phyloP scores from a whole-genome alignment of 2,329 filamentous ascomycete species.

The Cryphonectria carpinicola region DNA sequence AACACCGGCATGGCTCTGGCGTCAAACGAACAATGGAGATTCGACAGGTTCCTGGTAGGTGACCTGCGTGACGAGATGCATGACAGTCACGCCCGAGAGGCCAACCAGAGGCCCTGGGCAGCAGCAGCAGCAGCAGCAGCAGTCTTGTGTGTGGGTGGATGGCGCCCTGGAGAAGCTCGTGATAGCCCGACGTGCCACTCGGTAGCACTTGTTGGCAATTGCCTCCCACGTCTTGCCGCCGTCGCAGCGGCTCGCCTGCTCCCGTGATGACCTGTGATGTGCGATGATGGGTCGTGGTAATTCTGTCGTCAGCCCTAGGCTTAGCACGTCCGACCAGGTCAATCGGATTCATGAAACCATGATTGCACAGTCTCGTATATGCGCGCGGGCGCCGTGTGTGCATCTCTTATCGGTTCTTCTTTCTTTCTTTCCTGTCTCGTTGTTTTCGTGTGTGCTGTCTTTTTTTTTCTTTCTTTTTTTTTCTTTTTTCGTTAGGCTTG shows the following conservation, averaged over 20 bases:
- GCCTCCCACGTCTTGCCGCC: constrained; percentile 17
- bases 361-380: not conserved
- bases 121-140: constrained; percentile 9
- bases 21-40: constrained; percentile 11
- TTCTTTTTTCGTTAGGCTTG: too few relatives aligned
- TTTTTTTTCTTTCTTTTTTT: too few relatives aligned
- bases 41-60: not conserved
- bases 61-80: constrained; percentile 16
- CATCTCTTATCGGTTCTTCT: not conserved
- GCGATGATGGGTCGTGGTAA: not conserved
- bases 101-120: constrained; percentile 25
- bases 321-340: constrained; percentile 6
- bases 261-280: not conserved
- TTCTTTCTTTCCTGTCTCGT: not conserved
- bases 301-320: constrained; percentile 11
- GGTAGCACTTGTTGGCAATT: not conserved
- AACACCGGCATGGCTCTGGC: constrained; percentile 6
- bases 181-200: not conserved
- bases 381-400: not conserved
- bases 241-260: constrained; percentile 23
- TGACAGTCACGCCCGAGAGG: constrained; percentile 10
- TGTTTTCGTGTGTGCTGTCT: not conserved
- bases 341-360: constrained; percentile 2
- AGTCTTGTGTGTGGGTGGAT: not conserved
- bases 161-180: not conserved